Conservation (phyloP, 2,329 filamentous ascomycete species). For the Tolypocladium ophioglossoides region DNA sequence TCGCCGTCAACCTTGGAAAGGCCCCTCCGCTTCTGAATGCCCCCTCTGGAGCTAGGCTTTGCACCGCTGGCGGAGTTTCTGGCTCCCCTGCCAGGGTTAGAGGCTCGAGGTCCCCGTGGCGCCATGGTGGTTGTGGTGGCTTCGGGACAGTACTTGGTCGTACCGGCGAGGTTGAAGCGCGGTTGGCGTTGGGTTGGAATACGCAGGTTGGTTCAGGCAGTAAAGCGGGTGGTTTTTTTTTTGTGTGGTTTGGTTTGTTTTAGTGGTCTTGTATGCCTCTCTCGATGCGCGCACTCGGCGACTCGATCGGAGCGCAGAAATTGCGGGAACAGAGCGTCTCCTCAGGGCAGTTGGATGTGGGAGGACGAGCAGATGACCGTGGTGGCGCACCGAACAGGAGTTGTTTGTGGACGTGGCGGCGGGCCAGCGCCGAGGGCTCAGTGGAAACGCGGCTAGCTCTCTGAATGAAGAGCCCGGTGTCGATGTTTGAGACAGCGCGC, state of each 20-base stretch:
- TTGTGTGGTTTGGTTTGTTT: background rate
- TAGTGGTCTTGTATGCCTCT: background rate
- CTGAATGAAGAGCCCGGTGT: background rate
- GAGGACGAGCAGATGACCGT: background rate
- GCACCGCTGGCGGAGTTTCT: conserved; percentile 17
- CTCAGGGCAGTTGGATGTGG: background rate
- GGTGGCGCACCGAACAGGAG: background rate
- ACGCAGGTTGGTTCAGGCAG: background rate
- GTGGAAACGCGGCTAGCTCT: background rate
- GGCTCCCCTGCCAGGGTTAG: conserved; percentile 18
- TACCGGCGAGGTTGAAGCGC: background rate
- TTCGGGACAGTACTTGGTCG: background rate
- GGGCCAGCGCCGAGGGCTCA: background rate
- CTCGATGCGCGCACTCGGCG: background rate
- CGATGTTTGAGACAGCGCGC: background rate
- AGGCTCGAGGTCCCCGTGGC: conserved; percentile 19
- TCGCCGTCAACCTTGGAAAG: conserved; percentile 37
- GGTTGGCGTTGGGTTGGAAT: background rate
- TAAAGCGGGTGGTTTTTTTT: background rate
- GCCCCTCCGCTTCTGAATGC: conserved; percentile 38
- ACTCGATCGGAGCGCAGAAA: background rate
- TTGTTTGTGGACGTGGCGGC: background rate
- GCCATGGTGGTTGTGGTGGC: conserved; percentile 15
- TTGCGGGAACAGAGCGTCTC: background rate
- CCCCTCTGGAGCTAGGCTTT: conserved; percentile 29